phyloP scores from a whole-genome alignment of 192 early-diverging fungal species.

The Coemansia sp. region DNA sequence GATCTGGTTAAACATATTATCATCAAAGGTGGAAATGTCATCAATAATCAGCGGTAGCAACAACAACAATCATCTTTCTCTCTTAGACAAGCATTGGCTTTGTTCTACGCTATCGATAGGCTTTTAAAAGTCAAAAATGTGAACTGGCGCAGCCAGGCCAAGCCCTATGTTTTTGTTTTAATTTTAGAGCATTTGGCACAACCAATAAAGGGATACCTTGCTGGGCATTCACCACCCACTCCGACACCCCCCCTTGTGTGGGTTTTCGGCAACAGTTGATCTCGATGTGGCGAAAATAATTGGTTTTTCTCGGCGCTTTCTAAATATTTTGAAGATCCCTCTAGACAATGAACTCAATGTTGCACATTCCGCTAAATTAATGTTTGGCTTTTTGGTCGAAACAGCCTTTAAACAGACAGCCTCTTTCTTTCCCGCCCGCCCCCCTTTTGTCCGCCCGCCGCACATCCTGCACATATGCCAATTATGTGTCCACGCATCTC shows the following conservation, averaged over 20 bases:
- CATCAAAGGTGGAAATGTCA: background rate
- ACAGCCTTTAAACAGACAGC: background rate
- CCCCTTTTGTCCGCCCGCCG: too few species aligned
- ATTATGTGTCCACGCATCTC: background rate
- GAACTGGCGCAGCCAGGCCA: too few species aligned
- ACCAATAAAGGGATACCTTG: background rate
- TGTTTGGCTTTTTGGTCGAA: background rate
- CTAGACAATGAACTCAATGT: background rate
- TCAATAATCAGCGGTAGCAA: too few species aligned
- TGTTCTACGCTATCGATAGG: background rate
- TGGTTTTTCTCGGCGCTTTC: background rate
- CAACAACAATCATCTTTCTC: background rate
- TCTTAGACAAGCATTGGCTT: background rate
- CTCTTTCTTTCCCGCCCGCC: background rate
- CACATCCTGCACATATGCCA: constrained; percentile 3
- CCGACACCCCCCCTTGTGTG: background rate
- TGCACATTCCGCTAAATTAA: background rate
- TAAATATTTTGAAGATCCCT: background rate
- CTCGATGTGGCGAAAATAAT: background rate
- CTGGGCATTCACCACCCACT: background rate
- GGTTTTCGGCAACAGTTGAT: background rate
- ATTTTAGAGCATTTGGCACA: background rate
- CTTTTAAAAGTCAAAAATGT: background rate
- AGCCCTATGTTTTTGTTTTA: background rate
- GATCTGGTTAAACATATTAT: background rate